These are phyloP conservation scores for Mycena rosella DNA, from an alignment of 768 basidiomycete genomes.

Conservation along the genomic window DNA sequence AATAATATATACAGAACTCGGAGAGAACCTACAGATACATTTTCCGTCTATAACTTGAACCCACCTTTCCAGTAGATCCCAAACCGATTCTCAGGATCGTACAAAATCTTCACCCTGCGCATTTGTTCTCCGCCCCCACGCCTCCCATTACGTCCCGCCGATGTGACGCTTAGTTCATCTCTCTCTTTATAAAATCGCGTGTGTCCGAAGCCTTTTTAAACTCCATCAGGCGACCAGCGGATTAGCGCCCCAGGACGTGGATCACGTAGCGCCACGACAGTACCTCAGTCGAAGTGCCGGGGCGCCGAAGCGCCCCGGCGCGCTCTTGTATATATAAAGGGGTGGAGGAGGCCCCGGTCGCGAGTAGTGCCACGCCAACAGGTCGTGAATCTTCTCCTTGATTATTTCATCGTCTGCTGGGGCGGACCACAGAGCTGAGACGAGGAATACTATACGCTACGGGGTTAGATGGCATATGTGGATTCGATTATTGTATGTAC, in stretches of 20 bases:
- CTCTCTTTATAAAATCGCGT: too few species aligned
- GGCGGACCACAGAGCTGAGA: slow-evolving; percentile 32
- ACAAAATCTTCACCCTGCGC: slow-evolving; percentile 14
- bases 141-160: slow-evolving; percentile 32
- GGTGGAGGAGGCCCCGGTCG: slow-evolving; percentile 28
- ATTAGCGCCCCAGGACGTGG: too few species aligned
- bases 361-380: slow-evolving; percentile 26
- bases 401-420: slow-evolving; percentile 33
- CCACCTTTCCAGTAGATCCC: slow-evolving; percentile 30
- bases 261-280: too few species aligned
- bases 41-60: slow-evolving; percentile 34
- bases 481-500: slow-evolving; percentile 11
- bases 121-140: slow-evolving; percentile 25
- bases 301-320: too few species aligned
- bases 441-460: slow-evolving; percentile 27
- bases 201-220: too few species aligned
- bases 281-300: too few species aligned
- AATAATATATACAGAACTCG: too few species aligned
- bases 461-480: background rate
- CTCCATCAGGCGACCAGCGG: too few species aligned
- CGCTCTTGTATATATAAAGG: slow-evolving; percentile 35
- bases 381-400: slow-evolving; percentile 24
- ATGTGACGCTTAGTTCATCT: slow-evolving; percentile 33
- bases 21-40: too few species aligned
- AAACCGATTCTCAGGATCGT: slow-evolving; percentile 28